Evolutionary conservation across 2,329 filamentous ascomycete species (phyloP).

Genomic region (Colletotrichum nymphaeae): DNA sequence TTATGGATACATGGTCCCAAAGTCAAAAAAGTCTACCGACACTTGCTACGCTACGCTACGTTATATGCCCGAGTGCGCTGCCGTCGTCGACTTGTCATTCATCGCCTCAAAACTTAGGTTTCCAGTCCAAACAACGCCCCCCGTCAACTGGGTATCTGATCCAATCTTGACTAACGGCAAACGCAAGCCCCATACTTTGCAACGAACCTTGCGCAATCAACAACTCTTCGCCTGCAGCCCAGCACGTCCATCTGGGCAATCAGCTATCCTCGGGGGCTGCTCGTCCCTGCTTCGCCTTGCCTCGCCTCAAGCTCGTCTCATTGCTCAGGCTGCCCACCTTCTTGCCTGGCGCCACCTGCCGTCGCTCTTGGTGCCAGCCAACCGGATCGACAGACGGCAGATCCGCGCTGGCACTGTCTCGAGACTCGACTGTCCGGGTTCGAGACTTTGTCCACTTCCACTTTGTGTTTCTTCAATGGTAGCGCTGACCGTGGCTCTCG

Average conservation of each 20-base stretch:
- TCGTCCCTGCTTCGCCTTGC: not conserved
- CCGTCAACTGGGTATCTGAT: conserved; percentile 22
- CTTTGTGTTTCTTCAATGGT: conserved; percentile 27
- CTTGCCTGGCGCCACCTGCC: conserved; percentile 27
- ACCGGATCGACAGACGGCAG: conserved; percentile 25
- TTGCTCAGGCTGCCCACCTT: conserved; percentile 7
- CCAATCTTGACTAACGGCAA: conserved; percentile 33
- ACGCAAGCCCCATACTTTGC: conserved; percentile 33
- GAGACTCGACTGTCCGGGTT: not conserved
- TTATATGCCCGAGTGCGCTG: not conserved
- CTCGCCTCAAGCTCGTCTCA: conserved; percentile 7
- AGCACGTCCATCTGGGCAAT: not conserved
- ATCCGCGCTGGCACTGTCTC: not conserved
- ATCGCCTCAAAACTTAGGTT: conserved; percentile 10
- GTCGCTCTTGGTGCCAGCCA: conserved; percentile 1
- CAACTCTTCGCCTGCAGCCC: conserved; percentile 19
- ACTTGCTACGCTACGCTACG: not conserved
- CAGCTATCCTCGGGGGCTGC: conserved; percentile 1
- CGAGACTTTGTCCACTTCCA: conserved; percentile 29
- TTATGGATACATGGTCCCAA: not conserved
- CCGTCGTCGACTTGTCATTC: not conserved
- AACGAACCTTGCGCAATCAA: conserved; percentile 28
- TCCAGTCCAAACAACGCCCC: conserved; percentile 19
- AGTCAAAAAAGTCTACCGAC: not conserved
- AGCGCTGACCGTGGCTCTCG: conserved; percentile 22